Conservation (phyloP, 306 rosid genomes). For the Dryas drummondii region DNA sequence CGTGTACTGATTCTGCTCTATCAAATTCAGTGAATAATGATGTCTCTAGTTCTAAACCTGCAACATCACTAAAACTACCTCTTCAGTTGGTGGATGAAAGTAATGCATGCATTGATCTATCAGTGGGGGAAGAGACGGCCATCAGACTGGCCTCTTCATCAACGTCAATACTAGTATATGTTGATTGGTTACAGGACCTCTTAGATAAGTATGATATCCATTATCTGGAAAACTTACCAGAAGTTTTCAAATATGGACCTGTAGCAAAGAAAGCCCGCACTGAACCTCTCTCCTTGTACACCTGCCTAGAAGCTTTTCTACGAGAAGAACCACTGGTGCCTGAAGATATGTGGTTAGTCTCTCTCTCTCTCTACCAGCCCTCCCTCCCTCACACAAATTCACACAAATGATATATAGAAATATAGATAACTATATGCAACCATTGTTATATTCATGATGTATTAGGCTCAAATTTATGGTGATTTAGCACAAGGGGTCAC, state of each 20-base stretch:
- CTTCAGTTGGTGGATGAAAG: slow-evolving; percentile 76
- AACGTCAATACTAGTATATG: slow-evolving; percentile 52
- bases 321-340: slow-evolving; percentile 98
- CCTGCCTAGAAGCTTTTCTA: slow-evolving; percentile 93
- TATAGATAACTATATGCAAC: not conserved
- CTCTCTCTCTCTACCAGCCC: slow-evolving; percentile 19
- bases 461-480: not conserved
- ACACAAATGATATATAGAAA: no score
- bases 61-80: slow-evolving; percentile 48
- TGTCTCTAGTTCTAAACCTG: slow-evolving; percentile 41
- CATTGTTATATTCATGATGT: no score
- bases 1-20: slow-evolving; percentile 33
- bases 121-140: slow-evolving; percentile 71
- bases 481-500: not conserved
- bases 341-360: slow-evolving; percentile 97
- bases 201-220: slow-evolving; percentile 66
- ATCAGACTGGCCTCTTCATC: slow-evolving; percentile 54
- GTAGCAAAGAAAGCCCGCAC: slow-evolving; percentile 85
- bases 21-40: slow-evolving; percentile 52
- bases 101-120: slow-evolving; percentile 72
- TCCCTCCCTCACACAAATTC: no score
- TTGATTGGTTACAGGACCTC: slow-evolving; percentile 85
- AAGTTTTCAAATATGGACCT: slow-evolving; percentile 84
- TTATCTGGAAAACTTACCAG: slow-evolving; percentile 71
- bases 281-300: slow-evolving; percentile 92